Conservation (phyloP, 345 rosid genomes). For the Euphorbia tirucalli region DNA sequence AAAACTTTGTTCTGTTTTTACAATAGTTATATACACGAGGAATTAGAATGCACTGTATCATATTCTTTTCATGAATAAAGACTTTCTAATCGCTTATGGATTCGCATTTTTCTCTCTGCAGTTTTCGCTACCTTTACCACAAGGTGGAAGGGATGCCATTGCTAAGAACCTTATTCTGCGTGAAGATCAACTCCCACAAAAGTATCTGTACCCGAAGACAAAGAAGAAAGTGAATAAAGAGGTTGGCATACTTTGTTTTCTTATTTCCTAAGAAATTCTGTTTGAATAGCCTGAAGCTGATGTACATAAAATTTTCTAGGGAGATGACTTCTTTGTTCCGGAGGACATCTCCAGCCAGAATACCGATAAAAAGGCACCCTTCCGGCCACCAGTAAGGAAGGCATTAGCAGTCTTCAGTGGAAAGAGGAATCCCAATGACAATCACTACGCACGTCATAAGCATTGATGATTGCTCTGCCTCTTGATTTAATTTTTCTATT, state of each 20-base stretch:
- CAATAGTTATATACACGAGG: no score
- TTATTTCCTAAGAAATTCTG: not conserved
- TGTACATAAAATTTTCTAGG: slow-evolving; percentile 36
- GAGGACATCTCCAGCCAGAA: slow-evolving; percentile 64
- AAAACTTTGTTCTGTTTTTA: not conserved
- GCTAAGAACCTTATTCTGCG: slow-evolving; percentile 72
- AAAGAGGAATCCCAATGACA: slow-evolving; percentile 93
- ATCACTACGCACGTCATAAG: slow-evolving; percentile 75
- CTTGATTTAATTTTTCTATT: not conserved
- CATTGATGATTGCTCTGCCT: slow-evolving; percentile 13
- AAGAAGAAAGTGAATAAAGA: slow-evolving; percentile 69
- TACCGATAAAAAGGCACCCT: slow-evolving; percentile 53
- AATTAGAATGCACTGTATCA: no score
- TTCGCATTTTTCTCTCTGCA: slow-evolving; percentile 30
- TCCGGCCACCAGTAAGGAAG: slow-evolving; percentile 80
- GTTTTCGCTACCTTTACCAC: slow-evolving; percentile 86
- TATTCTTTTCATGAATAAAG: not conserved
- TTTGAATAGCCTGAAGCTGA: not conserved
- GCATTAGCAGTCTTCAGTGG: slow-evolving; percentile 83
- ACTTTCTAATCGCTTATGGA: not conserved
- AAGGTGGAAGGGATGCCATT: slow-evolving; percentile 91
- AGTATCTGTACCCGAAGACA: slow-evolving; percentile 72
- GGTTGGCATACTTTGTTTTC: slow-evolving; percentile 35
- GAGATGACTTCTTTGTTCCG: slow-evolving; percentile 50
- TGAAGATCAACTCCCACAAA: slow-evolving; percentile 94